Evolutionary conservation across 306 rosid genomes (phyloP).

Genomic region (Prunus kanzakura): DNA sequence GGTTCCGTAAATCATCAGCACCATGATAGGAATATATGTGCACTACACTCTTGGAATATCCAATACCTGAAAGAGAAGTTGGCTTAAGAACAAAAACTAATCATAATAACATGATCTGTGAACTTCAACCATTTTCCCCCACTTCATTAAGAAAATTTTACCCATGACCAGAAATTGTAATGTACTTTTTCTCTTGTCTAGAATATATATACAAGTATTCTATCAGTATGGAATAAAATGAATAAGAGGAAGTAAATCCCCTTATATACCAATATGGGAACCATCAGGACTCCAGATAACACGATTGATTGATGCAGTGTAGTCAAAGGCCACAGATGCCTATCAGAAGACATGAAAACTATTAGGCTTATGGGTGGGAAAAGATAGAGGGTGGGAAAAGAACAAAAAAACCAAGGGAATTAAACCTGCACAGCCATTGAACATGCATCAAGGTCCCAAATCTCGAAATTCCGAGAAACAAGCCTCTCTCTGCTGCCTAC

Average conservation of each 20-base stretch:
- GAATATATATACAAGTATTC: neutral
- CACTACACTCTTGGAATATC: conserved; percentile 21
- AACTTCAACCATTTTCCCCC: neutral
- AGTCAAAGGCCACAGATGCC: conserved; percentile 1
- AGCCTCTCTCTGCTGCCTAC: conserved; percentile 11
- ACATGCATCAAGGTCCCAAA: conserved; percentile 20
- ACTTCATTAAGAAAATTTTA: neutral
- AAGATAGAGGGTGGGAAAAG: neutral
- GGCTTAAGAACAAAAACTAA: neutral
- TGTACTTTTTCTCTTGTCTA: neutral
- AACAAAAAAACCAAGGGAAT: neutral
- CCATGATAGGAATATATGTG: conserved; percentile 24
- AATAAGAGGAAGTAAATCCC: neutral
- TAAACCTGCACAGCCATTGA: conserved; percentile 12
- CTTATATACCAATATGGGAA: conserved; percentile 6
- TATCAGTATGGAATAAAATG: neutral
- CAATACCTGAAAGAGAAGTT: conserved; percentile 11
- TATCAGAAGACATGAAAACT: neutral
- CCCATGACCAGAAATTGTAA: neutral
- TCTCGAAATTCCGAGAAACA: conserved; percentile 2
- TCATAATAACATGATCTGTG: neutral
- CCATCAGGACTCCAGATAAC: conserved; percentile 31
- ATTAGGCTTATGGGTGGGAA: neutral
- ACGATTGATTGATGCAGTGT: conserved; percentile 17
- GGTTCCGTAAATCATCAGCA: neutral